Evolutionary conservation across 2,329 filamentous ascomycete species (phyloP), one percentile per base, ranked within the genome.

Genomic region (Trichoderma sp.): DNA sequence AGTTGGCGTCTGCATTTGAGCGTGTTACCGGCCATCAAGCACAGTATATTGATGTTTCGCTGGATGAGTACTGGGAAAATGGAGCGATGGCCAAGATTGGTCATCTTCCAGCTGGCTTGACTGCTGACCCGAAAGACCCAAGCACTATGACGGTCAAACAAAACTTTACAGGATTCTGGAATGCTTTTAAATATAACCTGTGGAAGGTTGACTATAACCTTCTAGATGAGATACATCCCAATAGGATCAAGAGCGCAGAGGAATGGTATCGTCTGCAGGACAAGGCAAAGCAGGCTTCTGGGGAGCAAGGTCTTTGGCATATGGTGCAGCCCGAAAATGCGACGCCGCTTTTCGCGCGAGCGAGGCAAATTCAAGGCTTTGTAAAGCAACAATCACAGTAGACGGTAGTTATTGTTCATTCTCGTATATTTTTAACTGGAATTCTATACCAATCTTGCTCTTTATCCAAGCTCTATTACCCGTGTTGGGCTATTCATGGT

Each of bases 251-350:
- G 21, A 55, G 49, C 19, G 49, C 61, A 24, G 52, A 64, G 52
- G 31, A 64, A 1, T 64, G 61, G 49, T 64, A 43, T 16, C 49
- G 52, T 24, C 33, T 14, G 3, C 61, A 64, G 16, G 61, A 64
- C n/a, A 40, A 55, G 16, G 3, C 19, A 40, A 43, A 27, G 49
- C 16, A 56, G 52, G n/a, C 24, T n/a, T 29, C 31, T 16, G 33
- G 49, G 6, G 31, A 19, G 6, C 33, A 49, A 21, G 11, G 35
- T 11, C 49, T 56, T 14, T 64, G 33, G 47, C 16, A 64, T 3
- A 43, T 19, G 27, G 21, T 64, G 10, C 61, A 55, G 4, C 47
- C 61, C 11, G 33, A 37, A 19, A 53, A 63, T 16, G 14, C 35
- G 14, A 37, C 0, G 3, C 31, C 33, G 2, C 29, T 55, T 16